Conservation (phyloP, 2,329 filamentous ascomycete species). For the Aspergillus felis region DNA sequence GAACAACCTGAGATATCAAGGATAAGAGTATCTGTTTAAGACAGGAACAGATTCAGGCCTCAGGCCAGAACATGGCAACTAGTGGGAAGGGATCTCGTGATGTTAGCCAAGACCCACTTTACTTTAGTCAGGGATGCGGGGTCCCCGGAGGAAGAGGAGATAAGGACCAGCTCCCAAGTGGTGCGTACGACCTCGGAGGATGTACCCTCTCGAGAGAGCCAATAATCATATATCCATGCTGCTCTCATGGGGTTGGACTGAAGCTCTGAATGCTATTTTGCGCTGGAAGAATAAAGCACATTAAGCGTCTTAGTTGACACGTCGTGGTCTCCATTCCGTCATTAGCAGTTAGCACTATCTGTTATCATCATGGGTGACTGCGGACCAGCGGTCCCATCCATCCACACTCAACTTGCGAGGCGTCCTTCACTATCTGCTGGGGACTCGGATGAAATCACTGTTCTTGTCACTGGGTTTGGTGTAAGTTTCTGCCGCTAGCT, state of each 20-base stretch:
- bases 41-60: too few species aligned
- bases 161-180: neutral
- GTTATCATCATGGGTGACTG: slow-evolving; percentile 30
- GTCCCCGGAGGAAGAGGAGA: neutral
- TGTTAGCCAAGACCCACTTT: neutral
- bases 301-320: too few species aligned
- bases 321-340: too few species aligned
- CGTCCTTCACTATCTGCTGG: slow-evolving; percentile 12
- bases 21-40: too few species aligned
- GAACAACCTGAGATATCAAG: too few species aligned
- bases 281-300: too few species aligned
- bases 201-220: neutral
- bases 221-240: too few species aligned
- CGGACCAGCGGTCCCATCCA: slow-evolving; percentile 16
- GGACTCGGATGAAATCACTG: slow-evolving; percentile 27
- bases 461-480: slow-evolving; percentile 36
- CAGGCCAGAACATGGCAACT: too few species aligned
- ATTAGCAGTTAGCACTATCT: neutral
- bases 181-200: neutral
- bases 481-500: slow-evolving; percentile 19
- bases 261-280: too few species aligned
- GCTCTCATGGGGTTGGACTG: too few species aligned
- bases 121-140: neutral
- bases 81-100: neutral
- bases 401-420: slow-evolving; percentile 11